phyloP scores from a whole-genome alignment of 2,329 filamentous ascomycete species.

The Thielaviopsis euricoi region DNA sequence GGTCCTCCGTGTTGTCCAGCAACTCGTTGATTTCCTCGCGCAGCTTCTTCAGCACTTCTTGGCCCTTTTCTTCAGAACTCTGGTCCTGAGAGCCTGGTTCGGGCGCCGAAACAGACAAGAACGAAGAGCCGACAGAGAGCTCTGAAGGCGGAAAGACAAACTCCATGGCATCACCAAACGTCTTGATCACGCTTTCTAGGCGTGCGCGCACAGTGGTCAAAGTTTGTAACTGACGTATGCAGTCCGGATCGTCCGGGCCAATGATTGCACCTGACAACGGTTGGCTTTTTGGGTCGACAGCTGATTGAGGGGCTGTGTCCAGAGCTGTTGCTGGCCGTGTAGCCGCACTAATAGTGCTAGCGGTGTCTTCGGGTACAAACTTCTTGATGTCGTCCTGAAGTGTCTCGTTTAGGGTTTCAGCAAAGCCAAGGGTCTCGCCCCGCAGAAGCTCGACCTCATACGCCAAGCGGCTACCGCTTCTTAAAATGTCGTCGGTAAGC shows the following conservation, averaged over 20 bases:
- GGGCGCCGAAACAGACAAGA: conserved; percentile 79
- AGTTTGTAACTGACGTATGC: conserved; percentile 65
- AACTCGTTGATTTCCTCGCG: conserved; percentile 56
- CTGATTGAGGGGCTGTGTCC: background rate
- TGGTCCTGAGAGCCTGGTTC: conserved; percentile 47
- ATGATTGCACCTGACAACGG: conserved; percentile 9
- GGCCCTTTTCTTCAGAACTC: conserved; percentile 71
- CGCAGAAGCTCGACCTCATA: conserved; percentile 89
- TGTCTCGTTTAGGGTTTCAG: conserved; percentile 59
- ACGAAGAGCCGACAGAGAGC: conserved; percentile 64
- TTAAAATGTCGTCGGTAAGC: conserved; percentile 84
- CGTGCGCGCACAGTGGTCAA: conserved; percentile 66
- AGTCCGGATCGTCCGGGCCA: conserved; percentile 35
- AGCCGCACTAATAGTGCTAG: conserved; percentile 16
- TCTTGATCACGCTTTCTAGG: conserved; percentile 78
- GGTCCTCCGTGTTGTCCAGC: conserved; percentile 39
- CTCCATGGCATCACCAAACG: conserved; percentile 89
- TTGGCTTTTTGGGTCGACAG: conserved; percentile 12
- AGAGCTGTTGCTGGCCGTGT: background rate
- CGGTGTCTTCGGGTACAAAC: conserved; percentile 45
- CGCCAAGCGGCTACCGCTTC: conserved; percentile 71
- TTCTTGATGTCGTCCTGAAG: conserved; percentile 55
- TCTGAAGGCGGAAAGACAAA: conserved; percentile 86
- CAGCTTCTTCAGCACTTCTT: conserved; percentile 56
- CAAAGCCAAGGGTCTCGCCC: conserved; percentile 71